Evolutionary conservation across 805 yeast species (phyloP).

Genomic region (Saccharomycopsis synnaedendra): DNA sequence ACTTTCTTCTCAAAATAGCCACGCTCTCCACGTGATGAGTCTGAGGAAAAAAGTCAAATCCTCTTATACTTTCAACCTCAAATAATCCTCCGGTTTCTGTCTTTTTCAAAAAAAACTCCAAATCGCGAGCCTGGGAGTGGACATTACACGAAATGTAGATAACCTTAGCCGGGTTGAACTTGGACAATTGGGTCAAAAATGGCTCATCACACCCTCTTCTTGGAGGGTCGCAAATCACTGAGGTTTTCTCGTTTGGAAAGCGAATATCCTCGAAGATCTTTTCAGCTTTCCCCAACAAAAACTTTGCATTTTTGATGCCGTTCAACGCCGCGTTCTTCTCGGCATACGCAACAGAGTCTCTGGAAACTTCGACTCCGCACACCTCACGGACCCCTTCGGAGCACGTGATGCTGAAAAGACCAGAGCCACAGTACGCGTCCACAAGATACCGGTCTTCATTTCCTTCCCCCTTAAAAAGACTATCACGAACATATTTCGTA

Average conservation of each 20-base stretch:
- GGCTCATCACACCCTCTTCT: slow-evolving; percentile 92
- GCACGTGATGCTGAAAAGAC: slow-evolving; percentile 82
- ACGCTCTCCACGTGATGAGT: slow-evolving; percentile 89
- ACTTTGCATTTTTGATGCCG: slow-evolving; percentile 65
- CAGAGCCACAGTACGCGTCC: slow-evolving; percentile 96
- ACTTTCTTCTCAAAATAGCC: slow-evolving; percentile 44
- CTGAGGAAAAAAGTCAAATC: slow-evolving; percentile 95
- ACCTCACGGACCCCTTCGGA: slow-evolving; percentile 72
- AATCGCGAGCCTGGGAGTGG: slow-evolving; percentile 92
- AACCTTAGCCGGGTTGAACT: slow-evolving; percentile 70
- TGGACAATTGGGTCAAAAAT: slow-evolving; percentile 76
- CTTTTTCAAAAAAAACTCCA: slow-evolving; percentile 66
- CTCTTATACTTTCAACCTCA: slow-evolving; percentile 71
- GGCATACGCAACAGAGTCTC: slow-evolving; percentile 86
- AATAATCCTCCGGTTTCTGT: slow-evolving; percentile 54
- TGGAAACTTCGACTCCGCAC: slow-evolving; percentile 89
- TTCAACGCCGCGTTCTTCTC: slow-evolving; percentile 67
- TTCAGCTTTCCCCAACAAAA: slow-evolving; percentile 89
- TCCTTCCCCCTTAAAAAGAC: slow-evolving; percentile 35
- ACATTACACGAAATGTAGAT: slow-evolving; percentile 97
- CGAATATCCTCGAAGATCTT: slow-evolving; percentile 70
- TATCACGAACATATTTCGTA: slow-evolving; percentile 67
- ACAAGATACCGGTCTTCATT: slow-evolving; percentile 56
- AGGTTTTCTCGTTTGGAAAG: slow-evolving; percentile 64
- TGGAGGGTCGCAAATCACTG: slow-evolving; percentile 93